Base-by-base conservation (phyloP, 768 basidiomycete species). In the Rubroboletus satanas region DNA sequence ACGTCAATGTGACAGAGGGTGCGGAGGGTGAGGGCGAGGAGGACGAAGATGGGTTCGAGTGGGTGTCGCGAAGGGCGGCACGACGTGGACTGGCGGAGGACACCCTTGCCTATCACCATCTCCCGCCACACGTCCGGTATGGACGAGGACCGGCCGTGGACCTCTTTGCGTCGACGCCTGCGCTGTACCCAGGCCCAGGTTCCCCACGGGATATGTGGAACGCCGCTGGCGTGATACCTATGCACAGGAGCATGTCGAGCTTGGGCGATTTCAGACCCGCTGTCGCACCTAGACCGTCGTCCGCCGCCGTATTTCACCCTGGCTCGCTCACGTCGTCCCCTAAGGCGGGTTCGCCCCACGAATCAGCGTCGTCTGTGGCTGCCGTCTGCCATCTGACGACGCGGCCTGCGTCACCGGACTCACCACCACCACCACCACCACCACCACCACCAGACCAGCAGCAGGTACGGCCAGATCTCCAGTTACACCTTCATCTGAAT, bases 21-120 rank as follows among this genome's bases (percentile, higher is more conserved):
- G 77, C 77, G 11, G 79, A 76, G 15, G 83, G 76, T 8, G 83
- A 82, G 14, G 86, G 21, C 21, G 21, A 85, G 41, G 84, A 87
- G 17, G 88, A 90, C 39, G 85, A 87, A n/a, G 88, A 90, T 21
- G 87, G 79, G 44, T 90, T 84, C 58, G 89, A 93, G 70, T 91
- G 89, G 88, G 87, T 92, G 23, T 83, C 87, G 8, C 77, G 88
- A 41, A 75, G 79, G 51, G 84, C 80, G 7, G 80, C 80, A 6
- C 78, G 79, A 8, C 73, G 79, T 54, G 83, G 79, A 48, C 75
- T 84, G 56, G 73, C 70, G 5, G 74, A 78, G 58, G 74, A 75
- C 45, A 72, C 79, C 15, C 79, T 82, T 15, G 82, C 81, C 15
- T 87, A 85, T 66, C 83, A 86, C 54, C 83, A 85, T 63, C 76